phyloP scores from a whole-genome alignment of 352 stramenopile genomes.

The Phytophthora ramorum region DNA sequence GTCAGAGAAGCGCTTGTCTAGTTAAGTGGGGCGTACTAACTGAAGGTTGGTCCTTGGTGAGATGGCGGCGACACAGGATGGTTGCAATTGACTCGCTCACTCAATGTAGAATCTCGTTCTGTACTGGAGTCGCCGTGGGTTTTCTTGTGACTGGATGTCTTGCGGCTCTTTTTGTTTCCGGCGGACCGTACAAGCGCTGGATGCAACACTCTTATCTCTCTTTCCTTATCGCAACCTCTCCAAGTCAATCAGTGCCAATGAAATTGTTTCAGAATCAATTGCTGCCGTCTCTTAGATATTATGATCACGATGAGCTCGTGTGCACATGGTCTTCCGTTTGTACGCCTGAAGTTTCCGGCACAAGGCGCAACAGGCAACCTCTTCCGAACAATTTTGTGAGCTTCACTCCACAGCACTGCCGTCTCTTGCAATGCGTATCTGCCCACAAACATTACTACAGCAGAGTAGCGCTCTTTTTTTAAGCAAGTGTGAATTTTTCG shows the following conservation, averaged over 20 bases:
- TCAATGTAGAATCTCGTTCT: background rate
- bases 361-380: background rate
- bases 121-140: background rate
- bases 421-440: background rate
- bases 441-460: slow-evolving; percentile 8
- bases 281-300: background rate
- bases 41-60: background rate
- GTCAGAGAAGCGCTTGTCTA: background rate
- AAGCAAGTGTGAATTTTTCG: background rate
- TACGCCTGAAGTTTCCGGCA: background rate
- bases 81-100: background rate
- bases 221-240: background rate
- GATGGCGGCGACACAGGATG: background rate
- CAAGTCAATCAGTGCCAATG: slow-evolving; percentile 7
- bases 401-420: slow-evolving; percentile 1
- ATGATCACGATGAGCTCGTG: slow-evolving; percentile 8
- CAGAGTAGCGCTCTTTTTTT: slow-evolving; percentile 10
- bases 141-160: slow-evolving; percentile 3
- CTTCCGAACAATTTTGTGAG: slow-evolving; percentile 1
- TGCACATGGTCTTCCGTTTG: background rate
- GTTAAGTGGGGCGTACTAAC: too few relatives aligned
- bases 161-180: background rate
- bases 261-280: slow-evolving; percentile 1
- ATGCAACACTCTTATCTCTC: background rate
- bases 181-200: background rate